Percentiles rank a stretch among this genome's conserved stretches.
phyloP scores from a whole-genome alignment of 257 asterid species.

The Solanum microdontum region DNA sequence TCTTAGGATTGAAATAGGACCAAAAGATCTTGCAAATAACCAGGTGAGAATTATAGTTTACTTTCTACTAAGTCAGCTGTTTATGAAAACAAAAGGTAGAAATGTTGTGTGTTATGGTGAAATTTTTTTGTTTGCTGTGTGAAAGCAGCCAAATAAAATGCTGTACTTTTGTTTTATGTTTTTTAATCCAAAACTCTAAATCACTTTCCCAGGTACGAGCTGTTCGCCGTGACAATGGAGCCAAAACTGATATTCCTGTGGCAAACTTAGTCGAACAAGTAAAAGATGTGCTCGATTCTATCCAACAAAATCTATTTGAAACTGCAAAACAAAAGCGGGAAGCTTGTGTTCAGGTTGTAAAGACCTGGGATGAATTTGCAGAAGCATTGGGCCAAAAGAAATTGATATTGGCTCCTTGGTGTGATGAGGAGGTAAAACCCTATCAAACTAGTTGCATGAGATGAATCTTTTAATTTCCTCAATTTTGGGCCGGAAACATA shows the following conservation, averaged over 20 bases:
- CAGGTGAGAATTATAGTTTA: constrained; percentile 35
- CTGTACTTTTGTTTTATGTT: not conserved
- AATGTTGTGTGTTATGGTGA: not conserved
- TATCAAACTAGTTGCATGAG: not conserved
- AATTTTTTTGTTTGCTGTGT: not conserved
- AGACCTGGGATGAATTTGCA: constrained; percentile 69
- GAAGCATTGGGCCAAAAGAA: constrained; percentile 75
- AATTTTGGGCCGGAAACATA: not conserved
- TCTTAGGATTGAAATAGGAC: constrained; percentile 94
- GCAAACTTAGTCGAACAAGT: constrained; percentile 46
- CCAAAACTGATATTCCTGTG: constrained; percentile 63
- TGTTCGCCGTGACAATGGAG: constrained; percentile 73
- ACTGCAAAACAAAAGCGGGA: constrained; percentile 66
- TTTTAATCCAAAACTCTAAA: not conserved
- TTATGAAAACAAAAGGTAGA: not conserved
- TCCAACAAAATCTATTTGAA: constrained; percentile 63
- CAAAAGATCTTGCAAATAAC: constrained; percentile 80
- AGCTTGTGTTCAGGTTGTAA: constrained; percentile 55
- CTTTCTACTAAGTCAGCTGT: not conserved
- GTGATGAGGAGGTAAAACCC: constrained; percentile 68
- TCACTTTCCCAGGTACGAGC: constrained; percentile 56
- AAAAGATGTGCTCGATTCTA: constrained; percentile 36
- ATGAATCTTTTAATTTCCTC: not conserved
- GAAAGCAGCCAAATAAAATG: not conserved
- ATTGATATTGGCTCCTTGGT: constrained; percentile 92